A percentile compares a stretch with the other conserved stretches of the same genome.
Conservation (phyloP, 2,329 filamentous ascomycete genomes). For the Teratosphaeriaceae sp. region DNA sequence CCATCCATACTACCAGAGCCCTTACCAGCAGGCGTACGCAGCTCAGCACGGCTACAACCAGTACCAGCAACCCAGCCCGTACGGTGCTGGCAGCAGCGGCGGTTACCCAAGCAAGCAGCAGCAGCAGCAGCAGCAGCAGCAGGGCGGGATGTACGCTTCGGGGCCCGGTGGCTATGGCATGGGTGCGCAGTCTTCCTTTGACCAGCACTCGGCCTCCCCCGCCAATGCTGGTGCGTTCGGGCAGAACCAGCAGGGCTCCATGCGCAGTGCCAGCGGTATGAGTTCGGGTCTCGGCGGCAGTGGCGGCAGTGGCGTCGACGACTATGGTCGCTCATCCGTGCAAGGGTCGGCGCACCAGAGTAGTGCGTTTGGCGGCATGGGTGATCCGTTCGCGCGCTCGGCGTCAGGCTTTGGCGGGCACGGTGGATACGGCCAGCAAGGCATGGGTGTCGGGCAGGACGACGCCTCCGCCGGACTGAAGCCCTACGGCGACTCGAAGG, state of each 20-base stretch:
- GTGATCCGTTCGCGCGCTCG: slow-evolving; percentile 54
- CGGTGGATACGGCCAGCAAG: slow-evolving; percentile 45
- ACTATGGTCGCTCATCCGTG: slow-evolving; percentile 49
- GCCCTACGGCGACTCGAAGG: slow-evolving; percentile 47
- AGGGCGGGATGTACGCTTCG: slow-evolving; percentile 57
- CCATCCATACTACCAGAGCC: slow-evolving; percentile 54
- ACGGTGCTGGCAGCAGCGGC: slow-evolving; percentile 31
- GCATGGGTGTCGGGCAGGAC: slow-evolving; percentile 37
- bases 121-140: slow-evolving; percentile 41
- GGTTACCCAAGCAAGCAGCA: slow-evolving; percentile 35
- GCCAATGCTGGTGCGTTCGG: slow-evolving; percentile 52
- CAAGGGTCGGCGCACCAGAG: slow-evolving; percentile 52
- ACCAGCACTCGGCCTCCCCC: slow-evolving; percentile 57
- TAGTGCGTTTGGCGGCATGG: slow-evolving; percentile 46
- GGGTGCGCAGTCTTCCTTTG: slow-evolving; percentile 51
- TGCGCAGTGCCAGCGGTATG: slow-evolving; percentile 41
- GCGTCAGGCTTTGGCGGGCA: slow-evolving; percentile 48
- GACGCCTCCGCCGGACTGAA: slow-evolving; percentile 53
- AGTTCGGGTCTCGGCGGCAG: slow-evolving; percentile 28
- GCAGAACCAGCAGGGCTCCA: slow-evolving; percentile 31
- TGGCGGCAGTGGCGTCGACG: slow-evolving; percentile 45
- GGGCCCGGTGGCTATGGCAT: slow-evolving; percentile 56
- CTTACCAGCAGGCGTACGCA: slow-evolving; percentile 58
- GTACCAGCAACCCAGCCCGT: slow-evolving; percentile 15
- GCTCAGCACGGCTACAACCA: slow-evolving; percentile 53